Conservation (phyloP, 257 asterid genomes). For the Verbena officinalis region DNA sequence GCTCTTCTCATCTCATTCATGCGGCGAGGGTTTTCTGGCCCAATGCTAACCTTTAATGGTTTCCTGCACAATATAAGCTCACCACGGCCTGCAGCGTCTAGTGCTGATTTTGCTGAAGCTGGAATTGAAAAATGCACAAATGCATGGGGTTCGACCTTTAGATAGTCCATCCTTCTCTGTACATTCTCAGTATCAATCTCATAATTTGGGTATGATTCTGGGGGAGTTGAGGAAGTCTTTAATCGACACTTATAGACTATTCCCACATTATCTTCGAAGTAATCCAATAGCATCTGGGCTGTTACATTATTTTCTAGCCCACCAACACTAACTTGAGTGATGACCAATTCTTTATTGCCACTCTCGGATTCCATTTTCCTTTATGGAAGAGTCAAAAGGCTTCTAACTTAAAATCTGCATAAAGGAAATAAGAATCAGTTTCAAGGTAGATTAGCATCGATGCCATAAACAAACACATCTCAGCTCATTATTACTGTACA, state of each 20-base stretch:
- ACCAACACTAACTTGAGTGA: constrained; percentile 85
- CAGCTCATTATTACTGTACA: background rate
- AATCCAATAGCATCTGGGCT: constrained; percentile 64
- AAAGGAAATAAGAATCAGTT: background rate
- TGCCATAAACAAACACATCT: background rate
- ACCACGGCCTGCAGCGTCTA: constrained; percentile 59
- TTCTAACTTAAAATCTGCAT: constrained; percentile 23
- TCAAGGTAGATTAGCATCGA: background rate
- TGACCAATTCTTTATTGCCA: constrained; percentile 44
- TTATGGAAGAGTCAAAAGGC: background rate
- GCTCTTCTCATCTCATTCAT: constrained; percentile 74
- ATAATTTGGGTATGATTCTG: constrained; percentile 65
- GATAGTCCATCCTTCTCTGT: constrained; percentile 44
- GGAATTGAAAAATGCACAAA: constrained; percentile 77
- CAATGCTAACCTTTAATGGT: constrained; percentile 66
- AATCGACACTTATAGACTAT: constrained; percentile 86
- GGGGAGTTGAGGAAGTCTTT: constrained; percentile 94
- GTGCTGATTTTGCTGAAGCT: constrained; percentile 51
- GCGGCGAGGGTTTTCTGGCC: constrained; percentile 68
- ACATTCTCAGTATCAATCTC: constrained; percentile 40
- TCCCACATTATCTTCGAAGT: constrained; percentile 63
- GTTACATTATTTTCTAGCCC: constrained; percentile 59
- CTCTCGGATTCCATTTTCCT: constrained; percentile 54
- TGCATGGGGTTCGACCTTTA: constrained; percentile 82
- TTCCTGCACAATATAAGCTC: constrained; percentile 48